Base-by-base conservation (phyloP, 768 basidiomycete genomes). In the Pleurotus tuoliensis region DNA sequence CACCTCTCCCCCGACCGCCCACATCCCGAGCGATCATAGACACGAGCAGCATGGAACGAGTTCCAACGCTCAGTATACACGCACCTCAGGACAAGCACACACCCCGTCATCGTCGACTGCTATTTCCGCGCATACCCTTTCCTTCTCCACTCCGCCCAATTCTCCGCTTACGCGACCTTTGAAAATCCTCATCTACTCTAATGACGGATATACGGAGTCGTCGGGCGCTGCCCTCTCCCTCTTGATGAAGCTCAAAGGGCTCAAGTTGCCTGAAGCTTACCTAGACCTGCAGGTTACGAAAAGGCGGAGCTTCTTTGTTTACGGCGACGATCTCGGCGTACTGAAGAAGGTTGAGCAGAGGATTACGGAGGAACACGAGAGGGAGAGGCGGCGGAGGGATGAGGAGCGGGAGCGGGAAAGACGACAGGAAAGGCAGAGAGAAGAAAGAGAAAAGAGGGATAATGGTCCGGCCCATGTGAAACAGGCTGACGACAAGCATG, bases 181-280 rank as follows among this genome's bases (percentile, higher is more conserved):
- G 55, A 91, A 92, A 66, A 73, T 94, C 55, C 79, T 94, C 59
- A 69, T 94, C 25, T 90, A 92, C 69, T 89, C 87, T 15, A 81
- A 87, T 15, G 93, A 95, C 67, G 93, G 92, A 48, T 94, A 96
- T 74, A 98, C 96, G 20, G 95, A 98, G 70, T 90, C 91, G 8
- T 90, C 88, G 22, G 85, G 95, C 5, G 84, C 93, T 52, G 94
- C 94, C 18, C 77, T 98, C 53, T 84, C 84, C 60, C 82, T 96
- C 50, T 75, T 97, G 59, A 98, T 98, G 94, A 83, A 82, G 22
- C 73, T 86, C 52, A 82, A 81, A 56, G 73, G 75, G 16, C 71
- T 89, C 37, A 71, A 76, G 48, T 80, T 97, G 6, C 92, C 94
- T 7, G 92, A 95, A 67, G 96, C 94, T 5, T 98, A 96, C 73